Conservation (phyloP, 164 flowering plant species). For the Annona cherimola region DNA sequence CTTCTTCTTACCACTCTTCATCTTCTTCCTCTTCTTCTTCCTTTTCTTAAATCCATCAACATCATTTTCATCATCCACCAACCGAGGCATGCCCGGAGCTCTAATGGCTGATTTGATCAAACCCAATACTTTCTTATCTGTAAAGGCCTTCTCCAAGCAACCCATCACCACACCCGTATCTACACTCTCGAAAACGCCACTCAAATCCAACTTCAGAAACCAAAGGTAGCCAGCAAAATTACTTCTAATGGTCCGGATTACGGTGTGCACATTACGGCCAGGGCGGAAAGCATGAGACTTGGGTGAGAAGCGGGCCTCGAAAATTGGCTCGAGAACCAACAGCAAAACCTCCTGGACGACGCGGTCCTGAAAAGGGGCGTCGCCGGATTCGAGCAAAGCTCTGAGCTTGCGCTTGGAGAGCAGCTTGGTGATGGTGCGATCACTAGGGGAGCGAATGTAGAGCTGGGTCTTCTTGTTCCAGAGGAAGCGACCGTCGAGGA, state of each 20-base stretch:
- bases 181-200: constrained; percentile 42
- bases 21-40: constrained; percentile 41
- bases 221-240: constrained; percentile 91
- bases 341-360: constrained; percentile 87
- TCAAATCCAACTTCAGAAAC: constrained; percentile 77
- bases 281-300: constrained; percentile 85
- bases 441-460: constrained; percentile 57
- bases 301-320: constrained; percentile 68
- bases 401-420: constrained; percentile 47
- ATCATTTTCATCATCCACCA: constrained; percentile 9
- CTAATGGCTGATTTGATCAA: constrained; percentile 57
- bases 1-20: constrained; percentile 50
- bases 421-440: constrained; percentile 26
- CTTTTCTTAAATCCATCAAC: constrained; percentile 12
- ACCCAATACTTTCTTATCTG: constrained; percentile 64
- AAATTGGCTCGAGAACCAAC: constrained; percentile 77
- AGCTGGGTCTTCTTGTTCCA: constrained; percentile 54
- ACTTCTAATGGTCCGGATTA: constrained; percentile 78
- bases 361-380: constrained; percentile 66
- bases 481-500: constrained; percentile 38
- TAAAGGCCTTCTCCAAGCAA: constrained; percentile 60
- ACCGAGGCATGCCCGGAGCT: constrained; percentile 3
- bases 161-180: constrained; percentile 43
- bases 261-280: constrained; percentile 79
- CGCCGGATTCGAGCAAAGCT: constrained; percentile 39